Evolutionary conservation across 106 monocot genomes (phyloP).

Genomic region (Cymbidium sinense): DNA sequence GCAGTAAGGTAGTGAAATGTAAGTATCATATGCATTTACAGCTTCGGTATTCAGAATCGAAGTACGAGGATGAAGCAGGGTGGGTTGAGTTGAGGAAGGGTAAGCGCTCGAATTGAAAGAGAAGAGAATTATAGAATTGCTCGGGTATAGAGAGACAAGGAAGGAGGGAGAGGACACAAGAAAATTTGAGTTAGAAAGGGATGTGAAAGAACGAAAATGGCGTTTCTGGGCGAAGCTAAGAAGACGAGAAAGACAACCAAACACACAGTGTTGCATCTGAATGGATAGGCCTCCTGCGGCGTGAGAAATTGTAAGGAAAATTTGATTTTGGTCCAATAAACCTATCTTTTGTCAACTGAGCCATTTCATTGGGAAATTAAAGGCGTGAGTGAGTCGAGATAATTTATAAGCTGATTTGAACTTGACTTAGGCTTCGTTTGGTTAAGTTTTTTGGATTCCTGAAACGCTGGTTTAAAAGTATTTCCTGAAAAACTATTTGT

Average conservation of each 20-base stretch:
- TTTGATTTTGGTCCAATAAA: neutral
- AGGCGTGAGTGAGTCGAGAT: too few relatives aligned
- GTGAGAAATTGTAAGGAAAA: neutral
- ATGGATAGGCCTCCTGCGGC: neutral
- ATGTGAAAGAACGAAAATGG: neutral
- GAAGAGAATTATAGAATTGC: neutral
- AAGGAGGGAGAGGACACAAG: neutral
- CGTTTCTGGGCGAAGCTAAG: neutral
- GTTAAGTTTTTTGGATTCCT: too few relatives aligned
- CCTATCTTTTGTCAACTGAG: too few relatives aligned
- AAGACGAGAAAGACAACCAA: neutral
- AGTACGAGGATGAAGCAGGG: neutral
- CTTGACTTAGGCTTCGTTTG: too few relatives aligned
- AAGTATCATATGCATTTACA: neutral
- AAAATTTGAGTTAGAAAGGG: neutral
- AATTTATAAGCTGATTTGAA: too few relatives aligned
- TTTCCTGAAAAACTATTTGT: too few relatives aligned
- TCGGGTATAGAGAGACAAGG: neutral
- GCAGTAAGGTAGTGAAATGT: neutral
- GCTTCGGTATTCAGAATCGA: neutral
- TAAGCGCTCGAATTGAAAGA: neutral
- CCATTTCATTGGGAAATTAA: too few relatives aligned
- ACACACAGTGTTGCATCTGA: neutral
- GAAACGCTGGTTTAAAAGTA: too few relatives aligned
- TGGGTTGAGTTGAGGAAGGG: neutral